Base-by-base conservation (phyloP, 495 filamentous ascomycete species). In the Trichodelitschia bisporula region DNA sequence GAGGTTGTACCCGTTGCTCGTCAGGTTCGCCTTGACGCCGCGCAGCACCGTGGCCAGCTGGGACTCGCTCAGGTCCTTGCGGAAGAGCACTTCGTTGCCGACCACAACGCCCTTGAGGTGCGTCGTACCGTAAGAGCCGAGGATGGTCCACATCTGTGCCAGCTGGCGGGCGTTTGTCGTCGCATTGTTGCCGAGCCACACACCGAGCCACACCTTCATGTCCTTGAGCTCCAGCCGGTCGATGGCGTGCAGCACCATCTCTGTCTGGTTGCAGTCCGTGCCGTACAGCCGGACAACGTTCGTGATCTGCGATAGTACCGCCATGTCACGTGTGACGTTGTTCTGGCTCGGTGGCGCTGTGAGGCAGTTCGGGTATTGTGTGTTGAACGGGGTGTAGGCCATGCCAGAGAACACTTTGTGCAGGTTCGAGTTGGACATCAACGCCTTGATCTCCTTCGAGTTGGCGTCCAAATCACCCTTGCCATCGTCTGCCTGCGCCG, bases 401-500 rank as follows among this genome's bases (percentile, higher is more conserved):
- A 97, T 74, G n/a, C 82, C 86, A 0, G 79, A 77, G 46, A 97
- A 93, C 8, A 95, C 83, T 47, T 79, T 89, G 53, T 90, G 77
- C 10, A 97, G 58, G 36, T 77, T 50, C 0, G 49, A 37, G 47
- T 92, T 92, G 41, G 70, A 68, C 62, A 95, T 61, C 9, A 93
- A 55, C 3, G 56, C 58, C 49, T 84, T 59, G 48, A 95, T 90
- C 54, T 92, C 76, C 3, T 54, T 34, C 0, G 77, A 84, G 40
- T 90, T 53, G 45, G 64, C 68, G 44, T 62, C 48, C 11, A 91
- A 61, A 42, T 82, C 77, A 17, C 69, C 71, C 37, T 73, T 74
- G 15, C 43, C 40, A 33, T 50, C 38, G 19, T 31, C 17, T n/a
- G n/a, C n/a, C n/a, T n/a, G n/a, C n/a, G n/a, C n/a, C n/a, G n/a